These are phyloP conservation scores for Acacia crassicarpa DNA, from an alignment of 306 rosid species.

Conservation along the genomic window DNA sequence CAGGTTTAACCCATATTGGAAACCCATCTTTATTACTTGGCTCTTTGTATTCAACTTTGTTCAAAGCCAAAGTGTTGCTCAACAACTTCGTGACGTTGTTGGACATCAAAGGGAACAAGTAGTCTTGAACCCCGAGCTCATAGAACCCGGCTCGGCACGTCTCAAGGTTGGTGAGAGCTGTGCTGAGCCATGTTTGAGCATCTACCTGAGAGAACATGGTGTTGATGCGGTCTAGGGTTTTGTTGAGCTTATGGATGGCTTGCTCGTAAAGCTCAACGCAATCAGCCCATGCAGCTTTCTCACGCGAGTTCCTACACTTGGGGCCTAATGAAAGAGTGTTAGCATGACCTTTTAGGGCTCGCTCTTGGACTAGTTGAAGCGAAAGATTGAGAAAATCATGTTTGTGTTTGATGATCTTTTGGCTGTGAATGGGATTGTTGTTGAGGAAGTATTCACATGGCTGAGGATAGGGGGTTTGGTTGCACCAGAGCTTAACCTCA, in stretches of 20 bases:
- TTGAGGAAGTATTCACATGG: slow-evolving; percentile 55
- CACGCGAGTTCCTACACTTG: slow-evolving; percentile 36
- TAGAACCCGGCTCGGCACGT: slow-evolving; percentile 57
- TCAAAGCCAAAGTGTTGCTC: slow-evolving; percentile 60
- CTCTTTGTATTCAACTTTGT: slow-evolving; percentile 40
- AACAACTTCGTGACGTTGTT: slow-evolving; percentile 67
- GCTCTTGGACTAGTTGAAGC: slow-evolving; percentile 44
- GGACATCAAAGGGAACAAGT: slow-evolving; percentile 44
- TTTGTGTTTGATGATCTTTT: too few species aligned
- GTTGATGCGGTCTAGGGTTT: slow-evolving; percentile 37
- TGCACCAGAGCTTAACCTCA: slow-evolving; percentile 53
- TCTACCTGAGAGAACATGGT: slow-evolving; percentile 45
- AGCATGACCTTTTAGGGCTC: slow-evolving; percentile 41
- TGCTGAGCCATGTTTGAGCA: slow-evolving; percentile 67
- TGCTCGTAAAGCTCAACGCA: slow-evolving; percentile 61
- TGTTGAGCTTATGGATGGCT: slow-evolving; percentile 51
- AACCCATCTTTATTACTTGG: slow-evolving; percentile 44
- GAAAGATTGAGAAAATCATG: slow-evolving; percentile 50
- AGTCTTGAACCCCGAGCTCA: slow-evolving; percentile 52
- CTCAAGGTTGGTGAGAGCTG: slow-evolving; percentile 67
- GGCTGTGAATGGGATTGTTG: slow-evolving; percentile 2
- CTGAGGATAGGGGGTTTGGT: slow-evolving; percentile 63
- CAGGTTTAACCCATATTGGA: slow-evolving; percentile 69
- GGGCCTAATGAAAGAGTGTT: slow-evolving; percentile 35
- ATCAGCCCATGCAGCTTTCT: slow-evolving; percentile 67